Evolutionary conservation across 805 yeast species (phyloP).

Genomic region (Ogataea corticis): DNA sequence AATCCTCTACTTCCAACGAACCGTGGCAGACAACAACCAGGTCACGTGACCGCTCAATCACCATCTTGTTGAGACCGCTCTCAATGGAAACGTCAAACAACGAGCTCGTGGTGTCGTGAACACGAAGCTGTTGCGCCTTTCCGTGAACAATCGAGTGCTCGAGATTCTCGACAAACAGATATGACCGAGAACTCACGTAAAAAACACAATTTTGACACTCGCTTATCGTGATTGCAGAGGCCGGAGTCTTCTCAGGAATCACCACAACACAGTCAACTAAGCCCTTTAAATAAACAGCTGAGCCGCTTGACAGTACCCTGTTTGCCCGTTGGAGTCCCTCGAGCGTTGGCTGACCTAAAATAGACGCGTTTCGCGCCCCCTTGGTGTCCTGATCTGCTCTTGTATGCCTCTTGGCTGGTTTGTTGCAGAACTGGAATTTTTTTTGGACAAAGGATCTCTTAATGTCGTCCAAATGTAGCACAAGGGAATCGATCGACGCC

Average conservation of each 20-base stretch:
- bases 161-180: slow-evolving; percentile 20
- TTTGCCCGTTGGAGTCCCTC: background rate
- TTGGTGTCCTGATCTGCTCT: no score
- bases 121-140: slow-evolving; percentile 28
- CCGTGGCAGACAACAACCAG: slow-evolving; percentile 14
- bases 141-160: slow-evolving; percentile 19
- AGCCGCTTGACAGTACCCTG: background rate
- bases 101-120: slow-evolving; percentile 19
- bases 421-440: slow-evolving; percentile 24
- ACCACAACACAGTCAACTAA: slow-evolving; percentile 13
- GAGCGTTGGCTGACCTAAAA: slow-evolving; percentile 12
- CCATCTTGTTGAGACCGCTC: slow-evolving; percentile 19
- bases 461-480: slow-evolving; percentile 21
- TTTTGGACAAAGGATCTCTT: slow-evolving; percentile 16
- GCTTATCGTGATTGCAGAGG: slow-evolving; percentile 24
- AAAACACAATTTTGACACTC: slow-evolving; percentile 17
- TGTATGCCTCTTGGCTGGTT: slow-evolving; percentile 8
- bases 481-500: slow-evolving; percentile 19
- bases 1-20: slow-evolving; percentile 30
- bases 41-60: slow-evolving; percentile 27
- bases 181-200: slow-evolving; percentile 20
- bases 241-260: slow-evolving; percentile 11
- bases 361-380: no score
- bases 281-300: slow-evolving; percentile 12
- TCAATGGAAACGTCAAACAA: slow-evolving; percentile 16